Evolutionary conservation across 192 early-diverging fungal species (phyloP).

Genomic region (Jimgerdemannia lactiflua): DNA sequence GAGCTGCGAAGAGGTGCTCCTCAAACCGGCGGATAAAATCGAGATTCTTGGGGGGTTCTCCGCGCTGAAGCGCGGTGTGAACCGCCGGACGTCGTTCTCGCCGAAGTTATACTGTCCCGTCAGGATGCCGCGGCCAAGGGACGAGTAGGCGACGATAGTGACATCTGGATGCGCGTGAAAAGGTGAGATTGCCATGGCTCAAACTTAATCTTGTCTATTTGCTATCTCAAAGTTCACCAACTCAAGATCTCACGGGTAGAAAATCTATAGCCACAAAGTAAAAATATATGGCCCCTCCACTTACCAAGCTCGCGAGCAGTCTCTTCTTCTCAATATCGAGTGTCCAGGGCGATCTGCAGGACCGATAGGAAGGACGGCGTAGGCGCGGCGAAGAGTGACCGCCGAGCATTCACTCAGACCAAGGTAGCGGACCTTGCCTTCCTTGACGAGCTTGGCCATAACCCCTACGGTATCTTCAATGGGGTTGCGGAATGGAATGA

Average conservation of each 20-base stretch:
- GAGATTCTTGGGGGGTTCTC: constrained; percentile 26
- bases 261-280: too few species aligned
- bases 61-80: constrained; percentile 52
- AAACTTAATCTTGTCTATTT: constrained; percentile 55
- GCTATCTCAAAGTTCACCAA: constrained; percentile 43
- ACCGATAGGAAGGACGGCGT: too few species aligned
- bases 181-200: too few species aligned
- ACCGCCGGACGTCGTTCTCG: constrained; percentile 47
- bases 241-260: constrained; percentile 1
- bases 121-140: constrained; percentile 69
- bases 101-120: constrained; percentile 61
- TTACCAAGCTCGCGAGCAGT: constrained; percentile 7
- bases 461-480: constrained; percentile 19
- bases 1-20: constrained; percentile 15
- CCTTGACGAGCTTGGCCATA: constrained; percentile 64
- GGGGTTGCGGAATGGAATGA: too few species aligned
- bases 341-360: constrained; percentile 35
- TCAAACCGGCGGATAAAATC: constrained; percentile 30
- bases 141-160: constrained; percentile 48
- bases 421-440: constrained; percentile 36
- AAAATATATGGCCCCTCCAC: too few species aligned
- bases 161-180: constrained; percentile 9
- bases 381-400: constrained; percentile 44
- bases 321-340: constrained; percentile 57
- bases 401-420: constrained; percentile 53